Percentiles rank a stretch among this genome's conserved stretches.
Evolutionary conservation across 768 basidiomycete genomes (phyloP).

Genomic region (Hirschioporus abietinus): DNA sequence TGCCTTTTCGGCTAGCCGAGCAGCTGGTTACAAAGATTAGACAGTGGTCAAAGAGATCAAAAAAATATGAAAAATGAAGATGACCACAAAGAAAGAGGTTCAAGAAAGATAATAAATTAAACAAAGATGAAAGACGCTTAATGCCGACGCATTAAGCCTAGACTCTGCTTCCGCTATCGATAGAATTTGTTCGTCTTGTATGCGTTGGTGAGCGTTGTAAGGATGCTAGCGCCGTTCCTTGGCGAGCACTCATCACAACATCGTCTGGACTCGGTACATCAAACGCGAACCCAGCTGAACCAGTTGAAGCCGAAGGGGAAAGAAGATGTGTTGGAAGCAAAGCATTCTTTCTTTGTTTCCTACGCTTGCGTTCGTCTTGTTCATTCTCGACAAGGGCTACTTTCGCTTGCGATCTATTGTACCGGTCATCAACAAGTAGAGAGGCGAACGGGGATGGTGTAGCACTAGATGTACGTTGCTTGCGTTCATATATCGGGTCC

Average conservation of each 20-base stretch:
- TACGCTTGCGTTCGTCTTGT: constrained; percentile 13
- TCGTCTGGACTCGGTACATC: constrained; percentile 92
- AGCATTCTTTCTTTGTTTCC: constrained; percentile 21
- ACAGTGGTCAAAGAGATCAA: not conserved
- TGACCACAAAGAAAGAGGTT: constrained; percentile 10
- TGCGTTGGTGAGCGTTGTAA: not conserved
- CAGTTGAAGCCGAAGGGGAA: constrained; percentile 20
- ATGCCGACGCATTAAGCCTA: constrained; percentile 12
- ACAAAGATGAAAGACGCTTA: constrained; percentile 19
- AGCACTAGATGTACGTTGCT: constrained; percentile 44
- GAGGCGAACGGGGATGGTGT: constrained; percentile 75
- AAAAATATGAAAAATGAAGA: not conserved
- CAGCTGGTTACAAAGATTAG: constrained; percentile 40
- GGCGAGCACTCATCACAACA: constrained; percentile 72
- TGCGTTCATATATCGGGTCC: constrained; percentile 2
- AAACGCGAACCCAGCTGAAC: constrained; percentile 49
- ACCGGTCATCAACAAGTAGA: constrained; percentile 53
- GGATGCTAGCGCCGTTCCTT: constrained; percentile 53
- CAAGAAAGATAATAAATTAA: constrained; percentile 25
- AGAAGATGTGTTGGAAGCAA: constrained; percentile 31
- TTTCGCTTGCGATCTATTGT: constrained; percentile 24
- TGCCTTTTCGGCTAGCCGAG: constrained; percentile 75
- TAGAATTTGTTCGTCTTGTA: not conserved
- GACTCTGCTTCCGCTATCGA: not conserved
- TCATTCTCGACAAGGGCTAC: constrained; percentile 20